Evolutionary conservation across 2,329 filamentous ascomycete genomes (phyloP).

Genomic region (Simplicillium sp.): DNA sequence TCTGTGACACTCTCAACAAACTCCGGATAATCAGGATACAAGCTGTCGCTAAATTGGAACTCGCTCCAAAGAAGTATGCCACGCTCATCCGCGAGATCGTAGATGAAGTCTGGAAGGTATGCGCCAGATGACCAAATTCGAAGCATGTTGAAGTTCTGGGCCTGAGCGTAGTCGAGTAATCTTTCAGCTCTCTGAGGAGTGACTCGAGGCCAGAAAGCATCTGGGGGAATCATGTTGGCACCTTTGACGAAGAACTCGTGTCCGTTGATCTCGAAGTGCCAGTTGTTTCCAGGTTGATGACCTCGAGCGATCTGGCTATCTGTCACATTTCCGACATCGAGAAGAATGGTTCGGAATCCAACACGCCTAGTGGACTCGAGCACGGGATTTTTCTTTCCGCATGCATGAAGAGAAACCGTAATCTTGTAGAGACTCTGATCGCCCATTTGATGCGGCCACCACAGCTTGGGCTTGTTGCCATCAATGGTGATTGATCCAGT

Average conservation of each 20-base stretch:
- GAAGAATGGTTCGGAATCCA: slow-evolving; percentile 53
- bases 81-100: slow-evolving; percentile 51
- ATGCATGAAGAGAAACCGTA: slow-evolving; percentile 22
- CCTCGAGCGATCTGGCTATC: slow-evolving; percentile 41
- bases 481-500: slow-evolving; percentile 36
- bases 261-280: slow-evolving; percentile 59
- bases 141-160: slow-evolving; percentile 53
- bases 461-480: slow-evolving; percentile 36
- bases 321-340: slow-evolving; percentile 45
- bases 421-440: slow-evolving; percentile 48
- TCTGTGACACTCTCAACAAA: slow-evolving; percentile 46
- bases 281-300: slow-evolving; percentile 28
- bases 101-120: slow-evolving; percentile 53
- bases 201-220: slow-evolving; percentile 53
- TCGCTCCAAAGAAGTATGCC: slow-evolving; percentile 55
- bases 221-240: slow-evolving; percentile 53
- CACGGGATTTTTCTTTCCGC: slow-evolving; percentile 10
- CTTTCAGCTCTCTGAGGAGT: slow-evolving; percentile 38
- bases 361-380: slow-evolving; percentile 41
- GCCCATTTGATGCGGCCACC: slow-evolving; percentile 52
- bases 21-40: slow-evolving; percentile 43
- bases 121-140: slow-evolving; percentile 52
- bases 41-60: slow-evolving; percentile 51
- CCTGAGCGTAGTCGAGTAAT: slow-evolving; percentile 37
- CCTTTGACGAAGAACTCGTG: slow-evolving; percentile 56